Conservation (phyloP, 2,329 filamentous ascomycete genomes). For the Cytospora piceicola region DNA sequence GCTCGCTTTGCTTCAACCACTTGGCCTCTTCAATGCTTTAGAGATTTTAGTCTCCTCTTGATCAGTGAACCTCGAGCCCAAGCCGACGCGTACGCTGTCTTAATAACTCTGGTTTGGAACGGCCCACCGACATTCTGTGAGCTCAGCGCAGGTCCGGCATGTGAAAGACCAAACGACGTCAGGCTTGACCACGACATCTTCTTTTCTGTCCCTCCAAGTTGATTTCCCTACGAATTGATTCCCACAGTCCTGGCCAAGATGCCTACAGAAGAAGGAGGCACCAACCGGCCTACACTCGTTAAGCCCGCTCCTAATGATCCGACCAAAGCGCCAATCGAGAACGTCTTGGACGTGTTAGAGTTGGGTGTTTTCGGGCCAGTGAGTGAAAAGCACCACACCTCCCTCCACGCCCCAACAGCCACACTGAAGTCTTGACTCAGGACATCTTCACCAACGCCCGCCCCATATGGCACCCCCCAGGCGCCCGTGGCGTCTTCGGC, state of each 20-base stretch:
- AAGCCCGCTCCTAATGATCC: constrained; percentile 74
- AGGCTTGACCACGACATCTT: not conserved
- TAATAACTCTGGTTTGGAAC: not conserved
- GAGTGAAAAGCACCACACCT: constrained; percentile 39
- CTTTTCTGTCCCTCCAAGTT: not conserved
- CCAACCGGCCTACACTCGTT: constrained; percentile 62
- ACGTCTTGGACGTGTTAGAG: constrained; percentile 83
- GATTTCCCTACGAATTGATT: not conserved
- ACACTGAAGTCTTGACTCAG: constrained; percentile 44
- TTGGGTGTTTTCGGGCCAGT: constrained; percentile 76
- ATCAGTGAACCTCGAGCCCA: not conserved
- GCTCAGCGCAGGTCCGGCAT: not conserved
- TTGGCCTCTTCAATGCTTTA: not conserved
- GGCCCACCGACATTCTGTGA: too few species aligned
- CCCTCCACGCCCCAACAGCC: not conserved
- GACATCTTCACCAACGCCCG: constrained; percentile 89
- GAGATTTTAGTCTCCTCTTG: not conserved
- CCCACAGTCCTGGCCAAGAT: not conserved
- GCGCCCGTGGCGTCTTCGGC: constrained; percentile 91
- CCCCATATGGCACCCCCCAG: constrained; percentile 87
- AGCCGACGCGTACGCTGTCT: not conserved
- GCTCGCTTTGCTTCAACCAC: not conserved
- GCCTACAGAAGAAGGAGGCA: constrained; percentile 22
- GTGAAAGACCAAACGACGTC: not conserved
- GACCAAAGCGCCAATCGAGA: constrained; percentile 81